Conservation (phyloP, 1,139 yeast species). For the Sugiyamaella japonica region DNA sequence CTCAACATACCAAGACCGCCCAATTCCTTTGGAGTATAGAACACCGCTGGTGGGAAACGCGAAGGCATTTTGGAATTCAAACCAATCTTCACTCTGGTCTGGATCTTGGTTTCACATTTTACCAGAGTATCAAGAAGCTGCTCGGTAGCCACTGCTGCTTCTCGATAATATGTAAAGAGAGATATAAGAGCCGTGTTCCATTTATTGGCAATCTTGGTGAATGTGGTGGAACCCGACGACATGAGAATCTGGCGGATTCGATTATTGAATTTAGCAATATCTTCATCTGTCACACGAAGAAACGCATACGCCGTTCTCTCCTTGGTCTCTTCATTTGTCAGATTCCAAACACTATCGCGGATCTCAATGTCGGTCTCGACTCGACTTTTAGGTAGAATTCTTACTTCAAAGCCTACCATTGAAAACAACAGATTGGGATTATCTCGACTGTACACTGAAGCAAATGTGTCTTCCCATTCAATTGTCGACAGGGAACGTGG, state of each 20-base stretch:
- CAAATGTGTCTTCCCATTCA: constrained; percentile 79
- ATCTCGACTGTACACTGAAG: constrained; percentile 86
- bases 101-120: constrained; percentile 89
- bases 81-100: constrained; percentile 92
- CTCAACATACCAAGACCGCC: constrained; percentile 98
- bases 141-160: constrained; percentile 86
- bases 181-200: constrained; percentile 95
- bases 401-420: constrained; percentile 93
- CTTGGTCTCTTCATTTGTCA: constrained; percentile 66
- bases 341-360: constrained; percentile 90
- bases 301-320: constrained; percentile 90
- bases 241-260: constrained; percentile 85
- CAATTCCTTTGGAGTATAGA: constrained; percentile 93
- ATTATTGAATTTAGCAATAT: constrained; percentile 76
- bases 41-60: constrained; percentile 97
- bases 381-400: constrained; percentile 77
- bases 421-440: constrained; percentile 86
- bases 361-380: constrained; percentile 42
- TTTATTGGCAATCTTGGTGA: constrained; percentile 89
- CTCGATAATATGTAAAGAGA: constrained; percentile 84
- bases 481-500: constrained; percentile 73
- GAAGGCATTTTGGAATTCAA: constrained; percentile 98
- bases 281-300: constrained; percentile 78
- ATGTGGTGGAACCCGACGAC: constrained; percentile 96
- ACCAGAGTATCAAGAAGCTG: constrained; percentile 77